Evolutionary conservation across 192 early-diverging fungal species (phyloP).

Genomic region (Coemansia sp.): DNA sequence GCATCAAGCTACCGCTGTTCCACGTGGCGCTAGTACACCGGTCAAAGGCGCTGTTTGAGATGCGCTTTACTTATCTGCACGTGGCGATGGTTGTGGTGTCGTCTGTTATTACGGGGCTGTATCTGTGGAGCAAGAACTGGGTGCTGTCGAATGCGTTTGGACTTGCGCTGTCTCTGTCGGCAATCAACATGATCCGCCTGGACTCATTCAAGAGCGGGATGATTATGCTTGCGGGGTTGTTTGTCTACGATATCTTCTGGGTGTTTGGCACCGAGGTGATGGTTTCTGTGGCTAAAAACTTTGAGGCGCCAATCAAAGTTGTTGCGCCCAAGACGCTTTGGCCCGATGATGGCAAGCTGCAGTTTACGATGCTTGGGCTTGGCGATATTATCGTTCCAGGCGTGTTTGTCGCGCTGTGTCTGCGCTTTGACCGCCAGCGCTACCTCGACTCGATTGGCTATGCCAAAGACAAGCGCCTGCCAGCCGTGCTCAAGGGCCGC

Average conservation of each 20-base stretch:
- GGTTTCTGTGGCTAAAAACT: conserved; percentile 94
- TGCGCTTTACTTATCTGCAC: conserved; percentile 69
- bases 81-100: conserved; percentile 59
- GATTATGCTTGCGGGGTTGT: conserved; percentile 85
- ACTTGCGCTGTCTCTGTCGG: conserved; percentile 80
- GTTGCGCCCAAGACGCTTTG: conserved; percentile 74
- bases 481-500: conserved; percentile 28
- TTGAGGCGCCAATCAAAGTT: conserved; percentile 97
- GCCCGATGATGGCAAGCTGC: conserved; percentile 33
- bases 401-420: conserved; percentile 88
- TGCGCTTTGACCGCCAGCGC: conserved; percentile 84
- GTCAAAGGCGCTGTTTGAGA: conserved; percentile 17
- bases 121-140: conserved; percentile 90
- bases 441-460: conserved; percentile 61
- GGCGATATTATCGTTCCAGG: conserved; percentile 98
- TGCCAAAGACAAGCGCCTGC: conserved; percentile 54
- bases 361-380: conserved; percentile 92
- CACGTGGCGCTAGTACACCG: conserved; percentile 61
- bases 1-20: conserved; percentile 68
- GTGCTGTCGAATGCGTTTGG: conserved; percentile 86
- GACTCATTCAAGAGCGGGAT: conserved; percentile 98
- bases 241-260: conserved; percentile 98
- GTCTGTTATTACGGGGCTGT: conserved; percentile 65
- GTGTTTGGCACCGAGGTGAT: conserved; percentile 99
- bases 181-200: conserved; percentile 82